phyloP scores from a whole-genome alignment of 2,329 filamentous ascomycete genomes.

The Fusarium albidum region DNA sequence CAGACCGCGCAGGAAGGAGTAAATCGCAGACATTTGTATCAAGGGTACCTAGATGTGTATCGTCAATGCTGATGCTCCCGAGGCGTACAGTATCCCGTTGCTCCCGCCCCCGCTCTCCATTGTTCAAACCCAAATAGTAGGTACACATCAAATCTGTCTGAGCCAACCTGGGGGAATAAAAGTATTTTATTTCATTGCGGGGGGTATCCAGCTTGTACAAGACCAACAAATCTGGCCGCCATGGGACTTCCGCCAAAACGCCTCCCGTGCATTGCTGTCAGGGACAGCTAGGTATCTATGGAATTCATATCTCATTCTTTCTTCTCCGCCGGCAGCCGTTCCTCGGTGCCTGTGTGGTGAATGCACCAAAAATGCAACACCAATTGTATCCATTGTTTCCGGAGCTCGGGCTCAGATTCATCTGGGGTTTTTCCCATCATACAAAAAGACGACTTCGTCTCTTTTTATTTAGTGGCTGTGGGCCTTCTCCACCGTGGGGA shows the following conservation, averaged over 20 bases:
- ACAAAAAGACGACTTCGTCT: background rate
- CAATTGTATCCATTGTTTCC: conserved; percentile 22
- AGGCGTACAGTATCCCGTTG: no score
- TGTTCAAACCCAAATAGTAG: background rate
- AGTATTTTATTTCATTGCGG: conserved; percentile 18
- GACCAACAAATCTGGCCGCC: conserved; percentile 16
- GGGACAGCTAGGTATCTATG: conserved; percentile 28
- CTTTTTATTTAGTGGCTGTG: conserved; percentile 44
- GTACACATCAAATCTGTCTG: conserved; percentile 1
- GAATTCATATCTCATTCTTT: conserved; percentile 32
- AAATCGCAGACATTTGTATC: no score
- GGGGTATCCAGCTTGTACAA: conserved; percentile 34
- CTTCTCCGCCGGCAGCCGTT: conserved; percentile 12
- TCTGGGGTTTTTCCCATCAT: conserved; percentile 11
- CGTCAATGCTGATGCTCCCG: no score
- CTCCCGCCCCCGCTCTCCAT: background rate
- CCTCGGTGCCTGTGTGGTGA: conserved; percentile 12
- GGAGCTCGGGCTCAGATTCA: conserved; percentile 35
- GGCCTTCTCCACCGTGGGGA: conserved; percentile 66
- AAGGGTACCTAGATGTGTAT: no score
- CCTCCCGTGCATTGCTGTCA: conserved; percentile 24
- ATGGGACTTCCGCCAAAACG: conserved; percentile 33
- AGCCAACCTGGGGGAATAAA: background rate
- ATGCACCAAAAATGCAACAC: conserved; percentile 27
- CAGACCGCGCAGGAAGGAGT: no score